These are phyloP conservation scores for Fusarium sp. DNA, from an alignment of 2,329 filamentous ascomycete genomes.

Conservation along the genomic window DNA sequence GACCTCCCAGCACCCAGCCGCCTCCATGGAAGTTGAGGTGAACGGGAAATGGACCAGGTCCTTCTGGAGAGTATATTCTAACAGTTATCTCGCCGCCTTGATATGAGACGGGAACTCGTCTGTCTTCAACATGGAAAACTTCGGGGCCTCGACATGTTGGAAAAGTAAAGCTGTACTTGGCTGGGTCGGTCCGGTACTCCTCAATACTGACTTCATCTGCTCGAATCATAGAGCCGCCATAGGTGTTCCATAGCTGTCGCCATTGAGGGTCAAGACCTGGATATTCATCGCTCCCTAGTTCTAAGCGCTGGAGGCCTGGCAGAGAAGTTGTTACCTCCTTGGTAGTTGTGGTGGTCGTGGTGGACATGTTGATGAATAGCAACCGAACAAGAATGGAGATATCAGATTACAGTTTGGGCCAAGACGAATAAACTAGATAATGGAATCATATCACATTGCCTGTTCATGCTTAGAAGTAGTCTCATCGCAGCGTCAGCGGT, in stretches of 20 bases:
- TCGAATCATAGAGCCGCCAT: constrained; percentile 6
- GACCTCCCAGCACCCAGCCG: background rate
- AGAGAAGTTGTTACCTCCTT: background rate
- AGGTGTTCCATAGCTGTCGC: background rate
- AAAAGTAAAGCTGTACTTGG: constrained; percentile 12
- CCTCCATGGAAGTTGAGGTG: constrained; percentile 15
- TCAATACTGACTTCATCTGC: constrained; percentile 7
- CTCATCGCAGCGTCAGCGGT: background rate
- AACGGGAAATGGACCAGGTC: background rate
- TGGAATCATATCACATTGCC: background rate
- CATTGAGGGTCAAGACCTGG: background rate
- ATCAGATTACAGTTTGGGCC: too few relatives aligned
- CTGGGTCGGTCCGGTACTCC: background rate
- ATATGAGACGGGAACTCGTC: background rate
- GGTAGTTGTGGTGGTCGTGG: background rate
- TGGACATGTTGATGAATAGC: background rate
- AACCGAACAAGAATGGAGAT: background rate
- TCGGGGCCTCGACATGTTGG: constrained; percentile 4
- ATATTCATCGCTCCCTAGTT: background rate
- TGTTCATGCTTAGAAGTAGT: background rate
- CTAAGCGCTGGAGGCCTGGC: background rate
- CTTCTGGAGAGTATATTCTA: constrained; percentile 3
- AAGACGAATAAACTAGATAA: too few relatives aligned
- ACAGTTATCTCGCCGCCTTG: background rate
- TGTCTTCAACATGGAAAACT: constrained; percentile 11